These are phyloP conservation scores for Curvularia hawaiiensis DNA, from an alignment of 2,329 filamentous ascomycete genomes.

Conservation along the genomic window DNA sequence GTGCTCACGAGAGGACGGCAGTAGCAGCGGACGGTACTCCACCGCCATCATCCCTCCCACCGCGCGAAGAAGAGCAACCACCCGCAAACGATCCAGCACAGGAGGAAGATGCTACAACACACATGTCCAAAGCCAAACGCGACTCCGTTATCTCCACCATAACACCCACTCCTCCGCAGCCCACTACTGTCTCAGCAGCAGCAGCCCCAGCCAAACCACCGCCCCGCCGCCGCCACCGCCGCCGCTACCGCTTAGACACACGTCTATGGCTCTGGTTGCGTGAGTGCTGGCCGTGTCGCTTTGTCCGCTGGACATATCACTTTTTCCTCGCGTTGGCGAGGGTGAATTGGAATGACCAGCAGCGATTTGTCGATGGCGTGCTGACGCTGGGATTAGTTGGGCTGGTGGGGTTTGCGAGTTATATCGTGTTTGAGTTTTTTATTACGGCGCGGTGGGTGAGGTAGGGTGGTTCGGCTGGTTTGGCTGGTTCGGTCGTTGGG, in stretches of 20 bases:
- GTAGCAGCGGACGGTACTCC: too few species aligned
- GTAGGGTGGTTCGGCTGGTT: too few species aligned
- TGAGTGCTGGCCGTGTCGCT: constrained; percentile 34
- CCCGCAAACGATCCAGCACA: background rate
- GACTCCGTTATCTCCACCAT: constrained; percentile 20
- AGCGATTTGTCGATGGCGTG: constrained; percentile 20
- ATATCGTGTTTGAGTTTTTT: constrained; percentile 11
- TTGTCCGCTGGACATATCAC: constrained; percentile 15
- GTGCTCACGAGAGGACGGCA: too few species aligned
- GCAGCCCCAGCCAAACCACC: background rate
- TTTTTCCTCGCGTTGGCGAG: constrained; percentile 18
- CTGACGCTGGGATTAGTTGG: constrained; percentile 17
- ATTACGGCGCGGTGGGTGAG: too few species aligned
- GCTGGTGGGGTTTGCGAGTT: constrained; percentile 21
- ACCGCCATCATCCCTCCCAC: too few species aligned
- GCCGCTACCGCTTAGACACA: too few species aligned
- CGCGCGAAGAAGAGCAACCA: too few species aligned
- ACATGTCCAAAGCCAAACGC: constrained; percentile 10
- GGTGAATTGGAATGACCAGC: constrained; percentile 10
- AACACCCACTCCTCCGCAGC: background rate
- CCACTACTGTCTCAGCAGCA: background rate
- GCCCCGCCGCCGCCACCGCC: too few species aligned
- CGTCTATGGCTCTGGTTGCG: background rate
- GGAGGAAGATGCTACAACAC: too few species aligned
- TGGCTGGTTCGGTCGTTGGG: too few species aligned